Base-by-base conservation (phyloP, 768 basidiomycete genomes). In the Mycena vitilis region DNA sequence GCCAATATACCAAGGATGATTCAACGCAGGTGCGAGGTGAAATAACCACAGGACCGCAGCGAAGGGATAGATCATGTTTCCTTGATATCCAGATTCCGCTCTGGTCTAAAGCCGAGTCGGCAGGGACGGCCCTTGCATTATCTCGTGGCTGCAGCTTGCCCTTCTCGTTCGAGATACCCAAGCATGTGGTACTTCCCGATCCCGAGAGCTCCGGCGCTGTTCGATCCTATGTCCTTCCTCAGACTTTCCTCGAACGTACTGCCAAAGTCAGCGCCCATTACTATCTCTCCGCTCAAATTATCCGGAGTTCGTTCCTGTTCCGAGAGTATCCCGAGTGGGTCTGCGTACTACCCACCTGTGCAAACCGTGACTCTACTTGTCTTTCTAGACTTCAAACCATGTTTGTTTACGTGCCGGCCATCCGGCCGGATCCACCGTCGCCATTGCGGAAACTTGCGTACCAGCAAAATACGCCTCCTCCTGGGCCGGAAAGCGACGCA, bases 371-470 rank as follows among this genome's bases (percentile, higher is more conserved):
- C 18, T 47, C 20, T 44, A 20, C 45, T 9, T 37, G 16, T 9
- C 16, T 44, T 10, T 61, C 18, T 60, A 86, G 74, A 63, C 68
- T 74, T 30, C 53, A 68, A 52, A 74, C 75, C 11, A 71, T 64
- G 66, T 71, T 71, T 40, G 66, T 72, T 37, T 70, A 74, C 71
- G 82, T 88, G 18, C 83, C 86, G 13, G 82, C 77, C 59, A 79
- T 78, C 20, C 78, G 84, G 56, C 86, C 87, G 11, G 82, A 81
- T 16, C 75, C 81, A 25, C 81, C 84, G 15, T 87, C 86, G 13
- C 37, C 84, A 20, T 77, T 85, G 11, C 83, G 86, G 52, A 86
- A 86, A 71, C 74, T 86, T 45, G 86, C 86, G 0, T 88, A 87
- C 66, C 81, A 82, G 68, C 79, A 85, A 64, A 75, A 77, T 60